Evolutionary conservation across 2,329 filamentous ascomycete genomes (phyloP).

Genomic region (Aspergillus quadricinctus): DNA sequence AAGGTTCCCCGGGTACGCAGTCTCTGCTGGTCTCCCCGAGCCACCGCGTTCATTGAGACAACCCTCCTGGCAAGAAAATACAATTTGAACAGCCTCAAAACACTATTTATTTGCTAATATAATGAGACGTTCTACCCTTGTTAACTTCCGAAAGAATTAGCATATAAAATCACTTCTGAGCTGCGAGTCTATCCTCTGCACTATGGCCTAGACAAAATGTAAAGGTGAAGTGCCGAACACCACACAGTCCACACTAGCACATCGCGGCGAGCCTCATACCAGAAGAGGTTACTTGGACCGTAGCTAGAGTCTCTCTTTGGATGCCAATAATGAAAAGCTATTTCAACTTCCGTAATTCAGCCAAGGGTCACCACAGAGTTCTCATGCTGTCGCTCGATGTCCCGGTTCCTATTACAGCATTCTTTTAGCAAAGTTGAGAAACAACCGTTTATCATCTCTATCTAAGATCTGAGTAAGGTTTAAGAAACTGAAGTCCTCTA

Average conservation of each 20-base stretch:
- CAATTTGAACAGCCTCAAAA: no score
- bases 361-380: conserved; percentile 30
- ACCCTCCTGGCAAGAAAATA: no score
- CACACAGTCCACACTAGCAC: no score
- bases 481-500: conserved; percentile 12
- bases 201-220: background rate
- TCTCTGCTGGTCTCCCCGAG: no score
- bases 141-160: background rate
- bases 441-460: conserved; percentile 28
- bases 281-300: background rate
- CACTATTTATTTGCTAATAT: no score
- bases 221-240: background rate
- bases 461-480: conserved; percentile 18
- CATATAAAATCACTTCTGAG: background rate
- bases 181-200: background rate
- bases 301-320: background rate
- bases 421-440: conserved; percentile 25
- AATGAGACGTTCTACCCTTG: background rate
- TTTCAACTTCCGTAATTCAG: conserved; percentile 6
- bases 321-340: background rate
- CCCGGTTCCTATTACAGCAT: conserved; percentile 35
- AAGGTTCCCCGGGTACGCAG: no score
- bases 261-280: background rate
- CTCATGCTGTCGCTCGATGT: conserved; percentile 28
- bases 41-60: no score